Base-by-base conservation (phyloP, 768 basidiomycete genomes). In the Serendipita sp. region DNA sequence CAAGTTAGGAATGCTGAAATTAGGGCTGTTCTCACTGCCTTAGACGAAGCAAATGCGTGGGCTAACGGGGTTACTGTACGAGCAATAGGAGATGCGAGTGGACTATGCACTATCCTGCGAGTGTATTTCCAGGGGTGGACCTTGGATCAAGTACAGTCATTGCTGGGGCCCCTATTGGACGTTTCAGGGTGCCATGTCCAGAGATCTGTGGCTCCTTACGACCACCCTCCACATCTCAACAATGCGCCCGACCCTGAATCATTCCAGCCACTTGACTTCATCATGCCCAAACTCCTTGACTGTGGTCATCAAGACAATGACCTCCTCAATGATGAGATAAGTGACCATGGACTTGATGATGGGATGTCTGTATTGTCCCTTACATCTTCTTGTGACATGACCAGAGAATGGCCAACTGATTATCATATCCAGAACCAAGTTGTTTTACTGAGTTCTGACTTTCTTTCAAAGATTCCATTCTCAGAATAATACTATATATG, bases 101-200 rank as follows among this genome's bases (percentile, higher is more conserved):
- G 81, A 15, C 79, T 84, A 3, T 86, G 86, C 68, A 85, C 83
- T 16, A 69, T 86, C 35, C 76, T 90, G 11, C 82, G 81, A 63
- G 78, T 93, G 54, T 80, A 82, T 38, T 88, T 93, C 70, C 74
- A 75, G 16, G 90, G 89, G 2, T 92, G 89, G 88, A 79, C 81
- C 2, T 80, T 80, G 68, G 75, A 76, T 10, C 80, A 82, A 54
- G 87, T 91, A 5, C 76, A 85, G 47, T 73, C 79, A 54, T 78
- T 89, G 18, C 78, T 90, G 11, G 89, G 89, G 8, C 10, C 30
- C 13, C 56, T 60, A n/a, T 34, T 37, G n/a, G 18, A 28, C 16
- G 8, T 60, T 34, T 10, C 56, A n/a, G 56, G 56, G 16, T 60
- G 56, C 35, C 10, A 10, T 4, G 34, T 60, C 8, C 16, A 60